A percentile compares a stretch with the other conserved stretches of the same genome.
Conservation (phyloP, 345 rosid genomes). For the Aegle marmelos region DNA sequence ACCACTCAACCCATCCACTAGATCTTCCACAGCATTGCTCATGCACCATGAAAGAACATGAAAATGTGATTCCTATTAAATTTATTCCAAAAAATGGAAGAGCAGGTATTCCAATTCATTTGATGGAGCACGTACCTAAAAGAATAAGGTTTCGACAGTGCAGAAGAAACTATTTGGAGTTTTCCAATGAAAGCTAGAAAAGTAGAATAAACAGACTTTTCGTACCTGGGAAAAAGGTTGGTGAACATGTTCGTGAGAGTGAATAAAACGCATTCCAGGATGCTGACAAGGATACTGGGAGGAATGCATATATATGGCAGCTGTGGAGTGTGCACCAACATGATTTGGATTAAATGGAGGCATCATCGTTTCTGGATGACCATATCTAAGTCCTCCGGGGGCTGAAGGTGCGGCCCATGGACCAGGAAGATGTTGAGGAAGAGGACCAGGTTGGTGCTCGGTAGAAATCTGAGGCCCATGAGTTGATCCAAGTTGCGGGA, state of each 20-base stretch:
- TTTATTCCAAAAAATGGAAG: background rate
- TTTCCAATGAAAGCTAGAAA: background rate
- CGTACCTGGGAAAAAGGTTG: constrained; percentile 66
- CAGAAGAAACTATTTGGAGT: background rate
- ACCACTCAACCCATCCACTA: background rate
- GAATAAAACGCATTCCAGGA: constrained; percentile 62
- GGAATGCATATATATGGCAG: constrained; percentile 57
- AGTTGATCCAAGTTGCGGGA: constrained; percentile 69
- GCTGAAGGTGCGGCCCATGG: constrained; percentile 51
- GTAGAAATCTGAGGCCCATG: constrained; percentile 58
- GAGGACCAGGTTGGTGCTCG: constrained; percentile 54
- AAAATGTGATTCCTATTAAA: background rate
- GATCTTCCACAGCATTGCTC: background rate
- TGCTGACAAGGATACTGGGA: constrained; percentile 71
- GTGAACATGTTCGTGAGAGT: constrained; percentile 59
- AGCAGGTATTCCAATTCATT: background rate
- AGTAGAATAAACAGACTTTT: constrained; percentile 5
- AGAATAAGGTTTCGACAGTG: background rate
- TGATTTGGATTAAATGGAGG: constrained; percentile 59
- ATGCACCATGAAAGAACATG: background rate
- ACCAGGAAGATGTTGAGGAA: constrained; percentile 58
- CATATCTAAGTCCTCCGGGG: constrained; percentile 59
- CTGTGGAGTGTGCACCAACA: constrained; percentile 46
- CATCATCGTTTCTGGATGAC: constrained; percentile 73
- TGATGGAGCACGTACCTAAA: background rate